Percentiles rank a stretch among this genome's conserved stretches.
These are phyloP conservation scores for Claviceps cyperi DNA, from an alignment of 2,329 filamentous ascomycete species.

Conservation along the genomic window DNA sequence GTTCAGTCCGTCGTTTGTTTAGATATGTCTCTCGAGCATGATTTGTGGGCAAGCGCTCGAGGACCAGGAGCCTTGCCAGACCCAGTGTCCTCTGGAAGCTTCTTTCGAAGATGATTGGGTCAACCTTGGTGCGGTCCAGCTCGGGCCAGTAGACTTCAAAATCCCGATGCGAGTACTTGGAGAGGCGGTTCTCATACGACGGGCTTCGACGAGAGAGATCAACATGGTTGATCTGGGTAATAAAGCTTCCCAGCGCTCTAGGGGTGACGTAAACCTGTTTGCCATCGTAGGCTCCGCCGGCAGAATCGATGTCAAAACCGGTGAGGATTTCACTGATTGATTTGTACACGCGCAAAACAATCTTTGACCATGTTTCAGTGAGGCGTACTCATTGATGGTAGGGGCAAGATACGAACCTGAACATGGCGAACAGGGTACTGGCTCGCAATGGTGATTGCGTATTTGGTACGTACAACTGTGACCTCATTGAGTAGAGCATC, in stretches of 20 bases:
- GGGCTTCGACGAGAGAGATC: constrained; percentile 69
- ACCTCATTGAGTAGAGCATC: constrained; percentile 72
- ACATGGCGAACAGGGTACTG: constrained; percentile 75
- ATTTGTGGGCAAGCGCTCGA: constrained; percentile 62
- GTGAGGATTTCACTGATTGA: constrained; percentile 73
- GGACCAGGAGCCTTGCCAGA: constrained; percentile 62
- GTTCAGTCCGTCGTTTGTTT: constrained; percentile 53
- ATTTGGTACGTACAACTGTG: constrained; percentile 72
- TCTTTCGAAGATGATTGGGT: constrained; percentile 77
- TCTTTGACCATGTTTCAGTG: constrained; percentile 27
- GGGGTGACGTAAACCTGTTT: constrained; percentile 63
- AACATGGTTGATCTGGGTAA: constrained; percentile 70
- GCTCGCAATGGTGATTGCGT: constrained; percentile 72
- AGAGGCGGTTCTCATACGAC: constrained; percentile 75
- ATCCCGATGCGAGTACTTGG: constrained; percentile 71
- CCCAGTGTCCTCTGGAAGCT: constrained; percentile 64
- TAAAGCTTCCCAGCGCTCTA: constrained; percentile 61
- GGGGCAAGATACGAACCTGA: constrained; percentile 27
- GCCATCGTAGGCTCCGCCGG: constrained; percentile 68
- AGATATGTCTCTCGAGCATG: constrained; percentile 56
- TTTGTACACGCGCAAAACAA: constrained; percentile 75
- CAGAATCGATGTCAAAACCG: constrained; percentile 79
- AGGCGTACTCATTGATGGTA: neutral
- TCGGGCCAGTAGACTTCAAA: constrained; percentile 74
- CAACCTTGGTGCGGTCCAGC: constrained; percentile 59